A percentile compares a stretch with the other conserved stretches of the same genome.
Evolutionary conservation across 345 rosid species (phyloP).

Genomic region (Eucalyptus globulus): DNA sequence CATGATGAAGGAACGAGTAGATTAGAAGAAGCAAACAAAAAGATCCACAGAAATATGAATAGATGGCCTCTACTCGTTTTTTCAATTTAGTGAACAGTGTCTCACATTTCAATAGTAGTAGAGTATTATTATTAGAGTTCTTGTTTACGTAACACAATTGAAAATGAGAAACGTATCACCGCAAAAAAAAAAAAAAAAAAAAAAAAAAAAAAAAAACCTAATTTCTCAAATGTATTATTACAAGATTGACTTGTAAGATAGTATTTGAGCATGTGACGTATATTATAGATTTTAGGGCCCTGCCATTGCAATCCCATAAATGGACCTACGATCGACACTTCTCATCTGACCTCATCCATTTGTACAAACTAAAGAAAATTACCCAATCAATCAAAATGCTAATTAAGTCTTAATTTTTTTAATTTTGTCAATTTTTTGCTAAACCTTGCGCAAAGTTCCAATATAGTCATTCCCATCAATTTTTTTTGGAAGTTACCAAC

Average conservation of each 20-base stretch:
- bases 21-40: too few species aligned
- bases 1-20: neutral
- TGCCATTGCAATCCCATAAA: neutral
- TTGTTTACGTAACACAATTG: neutral
- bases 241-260: neutral
- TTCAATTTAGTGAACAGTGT: too few species aligned
- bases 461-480: neutral
- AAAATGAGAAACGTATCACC: neutral
- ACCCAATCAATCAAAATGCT: neutral
- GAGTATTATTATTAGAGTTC: too few species aligned
- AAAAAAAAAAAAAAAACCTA: neutral
- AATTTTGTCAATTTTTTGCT: neutral
- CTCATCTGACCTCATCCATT: neutral
- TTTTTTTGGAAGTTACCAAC: neutral
- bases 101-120: too few species aligned
- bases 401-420: neutral
- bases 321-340: too few species aligned
- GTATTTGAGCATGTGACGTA: neutral
- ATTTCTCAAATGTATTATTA: neutral
- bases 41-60: too few species aligned
- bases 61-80: too few species aligned
- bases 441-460: neutral
- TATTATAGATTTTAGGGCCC: neutral
- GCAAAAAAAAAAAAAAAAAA: neutral
- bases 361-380: neutral